Conservation (phyloP, 495 filamentous ascomycete genomes). For the Neurospora sp. region DNA sequence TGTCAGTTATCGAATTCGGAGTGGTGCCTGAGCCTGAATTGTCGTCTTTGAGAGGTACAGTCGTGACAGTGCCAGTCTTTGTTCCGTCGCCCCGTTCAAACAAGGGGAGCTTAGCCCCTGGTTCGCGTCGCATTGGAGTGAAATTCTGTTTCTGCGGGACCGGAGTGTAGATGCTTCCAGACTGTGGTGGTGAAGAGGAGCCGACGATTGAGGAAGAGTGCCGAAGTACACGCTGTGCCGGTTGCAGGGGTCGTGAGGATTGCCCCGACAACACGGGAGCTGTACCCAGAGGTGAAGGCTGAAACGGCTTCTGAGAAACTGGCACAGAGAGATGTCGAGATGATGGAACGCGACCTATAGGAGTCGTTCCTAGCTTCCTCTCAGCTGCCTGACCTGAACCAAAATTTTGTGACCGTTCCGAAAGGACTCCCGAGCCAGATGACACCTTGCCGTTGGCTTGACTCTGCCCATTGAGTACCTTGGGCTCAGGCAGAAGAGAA, state of each 20-base stretch:
- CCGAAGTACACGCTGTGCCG: not conserved
- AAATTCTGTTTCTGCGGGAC: constrained; percentile 43
- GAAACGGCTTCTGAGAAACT: not conserved
- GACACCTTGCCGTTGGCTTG: not conserved
- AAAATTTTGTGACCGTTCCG: not conserved
- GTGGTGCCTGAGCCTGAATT: not conserved
- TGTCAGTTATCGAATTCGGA: not conserved
- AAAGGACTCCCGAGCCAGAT: not conserved
- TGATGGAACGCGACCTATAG: not conserved
- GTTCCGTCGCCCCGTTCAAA: constrained; percentile 16
- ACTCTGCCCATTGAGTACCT: not conserved
- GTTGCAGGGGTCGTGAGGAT: not conserved
- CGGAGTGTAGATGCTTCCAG: not conserved
- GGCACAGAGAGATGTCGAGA: not conserved
- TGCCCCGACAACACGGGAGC: not conserved
- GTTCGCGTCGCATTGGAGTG: constrained; percentile 32
- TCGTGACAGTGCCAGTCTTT: not conserved
- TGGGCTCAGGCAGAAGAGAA: not conserved
- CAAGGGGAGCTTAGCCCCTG: constrained; percentile 16
- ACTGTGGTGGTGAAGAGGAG: not conserved
- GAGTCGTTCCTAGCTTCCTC: not conserved
- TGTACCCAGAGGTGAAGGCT: not conserved
- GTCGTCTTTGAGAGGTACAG: not conserved
- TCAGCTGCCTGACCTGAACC: not conserved
- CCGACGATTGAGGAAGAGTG: not conserved